These are phyloP conservation scores for Macroventuria anomochaeta DNA, from an alignment of 2,329 filamentous ascomycete genomes.

Conservation along the genomic window DNA sequence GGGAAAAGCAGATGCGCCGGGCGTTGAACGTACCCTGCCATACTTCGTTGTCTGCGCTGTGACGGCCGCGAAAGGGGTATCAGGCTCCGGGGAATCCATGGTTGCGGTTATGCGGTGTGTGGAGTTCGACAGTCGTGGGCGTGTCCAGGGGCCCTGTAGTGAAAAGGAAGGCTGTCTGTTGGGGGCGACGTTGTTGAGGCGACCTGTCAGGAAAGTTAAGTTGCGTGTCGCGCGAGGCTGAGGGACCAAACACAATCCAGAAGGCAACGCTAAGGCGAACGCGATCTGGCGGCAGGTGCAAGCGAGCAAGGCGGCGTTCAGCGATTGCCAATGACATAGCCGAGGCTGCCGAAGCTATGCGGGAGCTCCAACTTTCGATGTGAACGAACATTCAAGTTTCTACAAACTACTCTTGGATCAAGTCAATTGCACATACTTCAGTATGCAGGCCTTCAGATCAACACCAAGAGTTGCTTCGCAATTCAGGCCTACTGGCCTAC, in stretches of 20 bases:
- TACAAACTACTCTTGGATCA: background rate
- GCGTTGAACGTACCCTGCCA: conserved; percentile 66
- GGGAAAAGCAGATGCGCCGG: conserved; percentile 16
- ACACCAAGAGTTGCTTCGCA: conserved; percentile 67
- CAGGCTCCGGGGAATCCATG: conserved; percentile 88
- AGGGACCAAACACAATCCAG: background rate
- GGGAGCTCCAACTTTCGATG: conserved; percentile 4
- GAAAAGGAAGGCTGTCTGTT: conserved; percentile 4
- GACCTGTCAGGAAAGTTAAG: conserved; percentile 35
- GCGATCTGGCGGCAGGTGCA: conserved; percentile 13
- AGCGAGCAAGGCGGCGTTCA: background rate
- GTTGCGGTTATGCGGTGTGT: conserved; percentile 1
- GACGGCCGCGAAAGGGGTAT: conserved; percentile 92
- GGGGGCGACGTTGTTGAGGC: conserved; percentile 34
- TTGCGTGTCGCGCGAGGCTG: conserved; percentile 17
- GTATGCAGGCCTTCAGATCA: conserved; percentile 61
- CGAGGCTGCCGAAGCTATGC: conserved; percentile 19
- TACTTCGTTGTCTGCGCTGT: conserved; percentile 81
- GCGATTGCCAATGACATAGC: conserved; percentile 12
- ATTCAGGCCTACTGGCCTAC: conserved; percentile 63
- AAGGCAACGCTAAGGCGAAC: conserved; percentile 14
- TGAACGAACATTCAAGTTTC: background rate
- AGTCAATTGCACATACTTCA: conserved; percentile 3
- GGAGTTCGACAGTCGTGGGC: background rate
- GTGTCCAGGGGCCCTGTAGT: background rate